Evolutionary conservation across 441 rosid genomes (phyloP).

Genomic region (Raphanus hybrid): DNA sequence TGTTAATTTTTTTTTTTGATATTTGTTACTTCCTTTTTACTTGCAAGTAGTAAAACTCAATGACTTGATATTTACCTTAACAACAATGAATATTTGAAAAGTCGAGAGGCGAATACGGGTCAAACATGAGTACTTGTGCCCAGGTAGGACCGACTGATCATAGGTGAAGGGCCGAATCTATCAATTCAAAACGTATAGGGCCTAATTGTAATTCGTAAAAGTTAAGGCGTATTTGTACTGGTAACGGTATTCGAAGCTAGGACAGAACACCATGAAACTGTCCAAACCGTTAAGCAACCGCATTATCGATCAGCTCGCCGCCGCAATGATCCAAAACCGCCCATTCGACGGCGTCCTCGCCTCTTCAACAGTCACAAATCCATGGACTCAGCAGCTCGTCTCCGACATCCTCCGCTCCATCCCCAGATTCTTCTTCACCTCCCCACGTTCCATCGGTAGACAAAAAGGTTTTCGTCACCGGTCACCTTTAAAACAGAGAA

Average conservation of each 20-base stretch:
- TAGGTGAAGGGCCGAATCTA: neutral
- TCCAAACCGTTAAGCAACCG: slow-evolving; percentile 41
- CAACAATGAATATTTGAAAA: too few species aligned
- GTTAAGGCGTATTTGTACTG: neutral
- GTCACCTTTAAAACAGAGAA: slow-evolving; percentile 69
- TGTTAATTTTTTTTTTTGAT: too few species aligned
- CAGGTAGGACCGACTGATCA: too few species aligned
- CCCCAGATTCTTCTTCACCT: slow-evolving; percentile 72
- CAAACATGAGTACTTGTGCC: too few species aligned
- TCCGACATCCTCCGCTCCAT: slow-evolving; percentile 68
- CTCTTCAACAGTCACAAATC: slow-evolving; percentile 46
- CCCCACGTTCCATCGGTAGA: slow-evolving; percentile 80
- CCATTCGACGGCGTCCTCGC: slow-evolving; percentile 67
- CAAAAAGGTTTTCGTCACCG: slow-evolving; percentile 81
- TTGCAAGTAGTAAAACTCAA: too few species aligned
- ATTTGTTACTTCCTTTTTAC: too few species aligned
- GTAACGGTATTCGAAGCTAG: slow-evolving; percentile 11
- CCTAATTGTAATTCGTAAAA: neutral
- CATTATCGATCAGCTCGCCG: slow-evolving; percentile 54
- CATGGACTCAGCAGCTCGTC: slow-evolving; percentile 56
- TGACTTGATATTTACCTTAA: too few species aligned
- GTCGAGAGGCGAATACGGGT: too few species aligned
- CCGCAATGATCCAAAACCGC: slow-evolving; percentile 65
- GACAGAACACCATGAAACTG: slow-evolving; percentile 35
- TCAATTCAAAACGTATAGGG: neutral